Percentiles rank a stretch among this genome's conserved stretches.
Evolutionary conservation across 2,329 filamentous ascomycete genomes (phyloP).

Genomic region (Ceratocystis lukuohia): DNA sequence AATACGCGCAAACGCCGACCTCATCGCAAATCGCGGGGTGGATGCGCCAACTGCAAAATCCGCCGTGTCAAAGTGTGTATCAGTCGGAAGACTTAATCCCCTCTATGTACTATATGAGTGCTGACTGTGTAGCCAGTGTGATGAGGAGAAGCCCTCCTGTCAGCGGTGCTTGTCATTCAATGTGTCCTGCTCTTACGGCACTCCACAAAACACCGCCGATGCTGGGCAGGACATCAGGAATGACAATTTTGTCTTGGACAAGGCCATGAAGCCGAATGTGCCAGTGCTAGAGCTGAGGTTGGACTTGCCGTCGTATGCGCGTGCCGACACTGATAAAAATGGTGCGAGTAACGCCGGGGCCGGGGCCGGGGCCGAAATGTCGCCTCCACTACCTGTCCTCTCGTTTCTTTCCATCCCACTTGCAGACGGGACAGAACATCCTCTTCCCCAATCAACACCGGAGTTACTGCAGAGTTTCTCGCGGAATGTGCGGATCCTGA

Average conservation of each 20-base stretch:
- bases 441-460: neutral
- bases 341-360: neutral
- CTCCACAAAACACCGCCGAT: conserved; percentile 17
- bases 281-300: conserved; percentile 3
- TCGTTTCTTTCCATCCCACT: conserved; percentile 1
- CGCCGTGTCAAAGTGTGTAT: conserved; percentile 37
- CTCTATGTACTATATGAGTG: neutral
- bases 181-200: conserved; percentile 36
- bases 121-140: conserved; percentile 32
- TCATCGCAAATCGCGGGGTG: conserved; percentile 40
- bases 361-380: neutral
- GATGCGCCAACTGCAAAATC: conserved; percentile 44
- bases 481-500: neutral
- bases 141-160: conserved; percentile 38
- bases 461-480: conserved; percentile 1
- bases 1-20: conserved; percentile 25
- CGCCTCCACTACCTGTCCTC: neutral
- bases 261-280: conserved; percentile 10
- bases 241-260: neutral
- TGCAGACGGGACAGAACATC: neutral
- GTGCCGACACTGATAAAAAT: neutral
- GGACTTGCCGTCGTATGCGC: neutral
- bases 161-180: conserved; percentile 35
- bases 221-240: conserved; percentile 20
- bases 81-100: conserved; percentile 8